These are phyloP conservation scores for Helminthosporium solani DNA, from an alignment of 2,329 filamentous ascomycete genomes.

Conservation along the genomic window DNA sequence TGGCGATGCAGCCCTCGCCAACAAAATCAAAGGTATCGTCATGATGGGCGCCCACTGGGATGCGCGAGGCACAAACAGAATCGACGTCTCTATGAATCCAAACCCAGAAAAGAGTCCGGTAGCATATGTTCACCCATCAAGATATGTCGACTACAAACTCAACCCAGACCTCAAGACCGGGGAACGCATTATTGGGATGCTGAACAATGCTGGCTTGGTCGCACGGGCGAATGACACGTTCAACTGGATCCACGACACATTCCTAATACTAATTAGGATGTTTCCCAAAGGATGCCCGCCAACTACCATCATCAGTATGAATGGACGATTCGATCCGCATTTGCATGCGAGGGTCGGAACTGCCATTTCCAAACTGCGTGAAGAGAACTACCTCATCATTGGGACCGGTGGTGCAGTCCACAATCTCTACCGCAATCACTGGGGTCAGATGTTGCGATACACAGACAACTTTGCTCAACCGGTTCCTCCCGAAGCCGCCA, in stretches of 20 bases:
- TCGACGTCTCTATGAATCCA: constrained; percentile 64
- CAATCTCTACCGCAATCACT: constrained; percentile 68
- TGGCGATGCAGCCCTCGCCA: constrained; percentile 61
- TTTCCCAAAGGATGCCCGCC: constrained; percentile 66
- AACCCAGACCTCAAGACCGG: constrained; percentile 59
- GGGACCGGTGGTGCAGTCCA: constrained; percentile 66
- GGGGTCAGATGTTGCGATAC: constrained; percentile 64
- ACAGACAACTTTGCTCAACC: constrained; percentile 63
- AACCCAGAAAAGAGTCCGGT: constrained; percentile 63
- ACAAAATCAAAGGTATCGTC: constrained; percentile 62
- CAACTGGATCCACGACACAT: constrained; percentile 73
- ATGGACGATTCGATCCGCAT: constrained; percentile 57
- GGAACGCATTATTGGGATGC: constrained; percentile 52
- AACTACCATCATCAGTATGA: constrained; percentile 60
- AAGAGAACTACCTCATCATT: constrained; percentile 58
- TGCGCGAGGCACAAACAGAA: constrained; percentile 51
- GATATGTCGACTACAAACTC: constrained; percentile 64
- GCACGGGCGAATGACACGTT: constrained; percentile 57
- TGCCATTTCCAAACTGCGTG: constrained; percentile 57
- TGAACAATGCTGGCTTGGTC: constrained; percentile 56
- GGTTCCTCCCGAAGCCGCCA: constrained; percentile 59
- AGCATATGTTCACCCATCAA: constrained; percentile 65
- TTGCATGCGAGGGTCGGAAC: constrained; percentile 60
- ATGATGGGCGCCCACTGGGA: constrained; percentile 74
- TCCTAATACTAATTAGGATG: constrained; percentile 68